Evolutionary conservation across 2,329 filamentous ascomycete genomes (phyloP), one percentile per base, ranked within the genome.

Genomic region (Dothistroma pini): DNA sequence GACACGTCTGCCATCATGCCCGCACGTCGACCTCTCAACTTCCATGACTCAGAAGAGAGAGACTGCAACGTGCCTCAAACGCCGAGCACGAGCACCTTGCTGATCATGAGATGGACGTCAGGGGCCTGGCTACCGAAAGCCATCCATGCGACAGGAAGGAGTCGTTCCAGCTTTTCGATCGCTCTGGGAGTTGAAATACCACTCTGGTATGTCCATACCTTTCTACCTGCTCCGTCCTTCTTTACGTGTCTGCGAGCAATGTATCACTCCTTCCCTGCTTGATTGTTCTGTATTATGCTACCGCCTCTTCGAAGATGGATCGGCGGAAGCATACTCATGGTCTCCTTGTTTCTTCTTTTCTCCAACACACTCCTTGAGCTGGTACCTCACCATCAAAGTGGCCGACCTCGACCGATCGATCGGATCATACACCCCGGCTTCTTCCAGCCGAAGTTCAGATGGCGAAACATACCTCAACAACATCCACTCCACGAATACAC

Each of bases 401-500:
- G 14, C 22, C 41, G 29, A 32, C 49, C 58, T 8, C 49, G 44
- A 51, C 60, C 60, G 34, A 66, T 70, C 49, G 63, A 69, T 50
- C 58, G 51, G 34, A 54, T 70, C 50, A 53, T 66, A n/a, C 63
- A 67, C 47, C 70, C 70, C 19, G 68, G 63, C 55, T 65, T 65
- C 54, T 64, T 70, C 51, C 59, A 62, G 54, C 68, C 63, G 25
- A 64, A 63, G 52, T 73, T 74, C 63, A 64, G 59, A 62, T 75
- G 73, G 73, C 67, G 66, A 49, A 63, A 72, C 52, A 54, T 74
- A 4, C 65, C 64, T 14, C 65, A 67, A 44, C 65, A 65, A 25
- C 96, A 90, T 75, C 93, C 95, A n/a, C 77, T 97, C 2, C 84
- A 86, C 62, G 86, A 87, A 21, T 78, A 95, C 61, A 92, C 91